Base-by-base conservation (phyloP, 2,329 filamentous ascomycete species). In the Xylaria sp. region DNA sequence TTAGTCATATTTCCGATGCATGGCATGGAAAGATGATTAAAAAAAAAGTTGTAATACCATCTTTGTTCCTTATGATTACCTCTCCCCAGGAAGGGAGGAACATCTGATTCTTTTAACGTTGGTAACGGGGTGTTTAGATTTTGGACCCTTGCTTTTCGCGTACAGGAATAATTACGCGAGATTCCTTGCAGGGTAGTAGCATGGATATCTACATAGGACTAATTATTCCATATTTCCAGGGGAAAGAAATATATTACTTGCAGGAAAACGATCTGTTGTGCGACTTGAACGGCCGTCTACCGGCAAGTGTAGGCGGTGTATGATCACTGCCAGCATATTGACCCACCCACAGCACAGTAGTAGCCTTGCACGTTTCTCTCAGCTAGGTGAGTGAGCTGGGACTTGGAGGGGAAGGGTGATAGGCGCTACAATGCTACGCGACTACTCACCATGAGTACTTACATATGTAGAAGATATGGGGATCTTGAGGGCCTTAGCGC, bases 1-100 rank as follows among this genome's bases (percentile, higher is more conserved):
- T 25, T 9, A 53, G 49, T 54, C n/a, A 55, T 50, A 45, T 5
- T 54, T 49, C 50, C 54, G 57, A 50, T 42, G 57, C 50, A 42
- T 2, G n/a, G 33, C n/a, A n/a, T n/a, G 28, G 28, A 31, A 31
- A 31, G 28, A 31, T 31, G 28, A 9, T 4, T 31, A 31, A 9
- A 31, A 4, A 31, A 51, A 28, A 21, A n/a, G 14, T 9, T 31
- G 28, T 31, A 31, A 31, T 31, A 9, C 28, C 28, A 31, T 31
- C 28, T 31, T 31, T 31, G 5, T 31, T 9, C 9, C 28, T 4
- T 5, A 31, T 31, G 28, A n/a, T n/a, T n/a, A n/a, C n/a, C n/a
- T 31, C 28, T 31, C 28, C 9, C 28, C 28, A 31, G 9, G 5
- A 31, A 31, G 9, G 28, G 5, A 9, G 5, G 28, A 9, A 31